Conservation (phyloP, 768 basidiomycete species). For the Boletus tylopilopsis region DNA sequence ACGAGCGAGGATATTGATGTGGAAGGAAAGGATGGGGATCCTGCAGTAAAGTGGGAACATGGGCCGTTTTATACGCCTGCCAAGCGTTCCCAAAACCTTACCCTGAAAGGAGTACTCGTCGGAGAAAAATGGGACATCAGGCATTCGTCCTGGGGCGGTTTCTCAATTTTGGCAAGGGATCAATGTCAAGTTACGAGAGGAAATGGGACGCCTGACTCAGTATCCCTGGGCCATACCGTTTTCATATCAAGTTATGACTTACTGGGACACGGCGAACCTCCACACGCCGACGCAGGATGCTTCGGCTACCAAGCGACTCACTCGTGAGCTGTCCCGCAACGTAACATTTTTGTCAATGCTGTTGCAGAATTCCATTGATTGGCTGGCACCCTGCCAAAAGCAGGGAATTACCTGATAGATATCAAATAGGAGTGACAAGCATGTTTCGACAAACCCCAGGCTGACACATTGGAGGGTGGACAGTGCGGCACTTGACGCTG, state of each 20-base stretch:
- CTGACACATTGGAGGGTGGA: no score
- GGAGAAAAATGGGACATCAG: slow-evolving; percentile 1
- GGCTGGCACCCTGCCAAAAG: no score
- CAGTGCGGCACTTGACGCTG: not conserved
- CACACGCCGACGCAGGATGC: no score
- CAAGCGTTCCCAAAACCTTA: not conserved
- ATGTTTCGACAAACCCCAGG: no score
- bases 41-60: not conserved
- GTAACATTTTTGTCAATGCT: no score
- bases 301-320: not conserved
- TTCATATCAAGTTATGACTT: not conserved
- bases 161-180: not conserved
- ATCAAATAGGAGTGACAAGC: no score
- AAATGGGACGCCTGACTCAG: not conserved
- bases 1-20: not conserved
- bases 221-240: not conserved
- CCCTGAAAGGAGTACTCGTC: not conserved
- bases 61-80: slow-evolving; percentile 17
- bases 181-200: not conserved
- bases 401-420: no score
- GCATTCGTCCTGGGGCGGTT: not conserved
- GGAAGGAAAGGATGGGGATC: not conserved
- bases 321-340: no score
- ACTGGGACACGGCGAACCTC: not conserved
- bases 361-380: no score